Evolutionary conservation across 495 filamentous ascomycete species (phyloP), one percentile per base, ranked within the genome.

Genomic region (Xylaria grammica): DNA sequence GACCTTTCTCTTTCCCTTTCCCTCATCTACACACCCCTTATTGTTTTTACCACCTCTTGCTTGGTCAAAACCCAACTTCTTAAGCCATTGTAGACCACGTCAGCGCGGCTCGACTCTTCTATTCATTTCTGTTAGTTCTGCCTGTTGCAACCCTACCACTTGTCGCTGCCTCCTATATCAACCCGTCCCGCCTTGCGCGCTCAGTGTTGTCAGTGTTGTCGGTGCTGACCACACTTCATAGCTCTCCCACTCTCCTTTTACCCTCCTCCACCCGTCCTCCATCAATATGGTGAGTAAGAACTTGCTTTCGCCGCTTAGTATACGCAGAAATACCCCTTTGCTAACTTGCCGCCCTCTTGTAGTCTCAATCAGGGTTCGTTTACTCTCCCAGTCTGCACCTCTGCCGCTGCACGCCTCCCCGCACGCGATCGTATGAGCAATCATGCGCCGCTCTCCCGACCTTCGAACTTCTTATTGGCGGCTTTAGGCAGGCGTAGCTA

Each of bases 311-410:
- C 50, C 4, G 1, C 51, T 15, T 32, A 11, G 5, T 51, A 6
- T 4, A 9, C 13, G 17, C 40, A 1, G 7, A 44, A 26, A 19
- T 59, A 59, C 60, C 60, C 67, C 48, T 62, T 65, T 40, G 66
- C 63, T 65, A 44, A 65, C 55, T 13, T 48, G 32, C 4, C 19
- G 22, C 57, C 22, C 59, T 65, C 34, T 61, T 59, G 65, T 70
- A 89, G 87, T 87, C 86, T 85, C 84, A 87, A 86, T 88, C 87
- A 76, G 87, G 87, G 87, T 89, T 79, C 76, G 85, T 86, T 70
- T 65, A 66, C 40, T 22, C 60, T 72, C 70, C 55, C 61, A 36
- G 62, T 62, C 49, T 40, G 62, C 53, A 51, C 56, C 62, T 67
- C 55, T 62, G 29, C 52, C 63, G 55, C 55, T 32, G 59, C 36